Evolutionary conservation across 2,329 filamentous ascomycete species (phyloP), one percentile per base, ranked within the genome.

Genomic region (Aspergillus jensenii): DNA sequence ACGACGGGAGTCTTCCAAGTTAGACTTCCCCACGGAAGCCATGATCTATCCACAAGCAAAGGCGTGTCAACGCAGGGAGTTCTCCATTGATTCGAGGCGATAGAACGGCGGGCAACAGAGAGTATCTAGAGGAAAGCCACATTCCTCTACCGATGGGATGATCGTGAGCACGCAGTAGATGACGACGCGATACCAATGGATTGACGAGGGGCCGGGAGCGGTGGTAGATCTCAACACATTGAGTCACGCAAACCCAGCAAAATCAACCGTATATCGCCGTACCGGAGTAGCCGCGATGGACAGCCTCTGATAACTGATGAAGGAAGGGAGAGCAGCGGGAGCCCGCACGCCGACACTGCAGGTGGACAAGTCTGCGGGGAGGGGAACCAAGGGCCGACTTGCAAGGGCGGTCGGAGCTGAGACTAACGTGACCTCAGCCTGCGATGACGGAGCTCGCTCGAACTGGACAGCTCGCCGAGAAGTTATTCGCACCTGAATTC

Each of bases 1-100:
- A 58, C 76, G 77, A 70, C 77, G 78, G 63, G 74, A 68, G 62
- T 80, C 77, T 59, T 79, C 78, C 63, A 79, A 66, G 62, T 70
- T 72, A 61, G 73, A 73, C 67, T 78, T 79, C 59, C 67, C 72
- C 58, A 70, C 66, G 61, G 78, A 76, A 65, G 78, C 76, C 78
- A 80, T 80, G 58, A 56, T 65, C 64, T 67, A 66, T 67, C 71
- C 70, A 70, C 67, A 64, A 67, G 63, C 60, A 58, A 66, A 63
- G 66, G 65, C 65, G 66, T 63, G 66, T 77, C 69, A 78, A 66
- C 70, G 68, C 65, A 71, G 65, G 64, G 60, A 61, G 59, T 65
- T 72, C 68, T 70, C 75, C 75, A 78, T 78, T 72, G 74, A 76
- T 71, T 65, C 67, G 63, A 60, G 58, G 62, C 40, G 64, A 61